Conservation (phyloP, 2,329 filamentous ascomycete genomes). For the Rutstroemia sp. region DNA sequence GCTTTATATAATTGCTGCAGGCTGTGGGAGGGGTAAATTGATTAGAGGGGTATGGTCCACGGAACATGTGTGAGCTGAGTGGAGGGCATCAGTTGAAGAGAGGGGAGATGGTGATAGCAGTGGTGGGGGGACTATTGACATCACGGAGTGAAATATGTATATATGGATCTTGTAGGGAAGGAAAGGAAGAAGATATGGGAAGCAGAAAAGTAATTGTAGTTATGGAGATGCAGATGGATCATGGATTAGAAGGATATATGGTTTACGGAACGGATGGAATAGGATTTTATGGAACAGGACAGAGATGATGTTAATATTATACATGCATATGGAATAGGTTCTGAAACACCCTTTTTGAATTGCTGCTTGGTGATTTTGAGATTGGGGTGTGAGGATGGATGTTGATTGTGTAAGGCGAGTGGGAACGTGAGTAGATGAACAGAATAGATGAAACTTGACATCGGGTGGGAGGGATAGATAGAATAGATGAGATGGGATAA, state of each 20-base stretch:
- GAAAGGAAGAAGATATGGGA: no score
- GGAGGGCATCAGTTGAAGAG: no score
- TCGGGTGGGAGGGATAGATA: no score
- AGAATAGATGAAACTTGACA: no score
- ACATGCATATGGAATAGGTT: no score
- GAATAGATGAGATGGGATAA: no score
- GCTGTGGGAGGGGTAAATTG: neutral
- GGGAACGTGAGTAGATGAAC: no score
- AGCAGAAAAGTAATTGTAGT: neutral
- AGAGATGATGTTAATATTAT: no score
- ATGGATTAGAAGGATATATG: no score
- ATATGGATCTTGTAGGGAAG: neutral
- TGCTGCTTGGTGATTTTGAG: neutral
- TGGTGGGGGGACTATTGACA: neutral
- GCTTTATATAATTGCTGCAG: conserved; percentile 2
- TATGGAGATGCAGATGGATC: neutral
- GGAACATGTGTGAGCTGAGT: neutral
- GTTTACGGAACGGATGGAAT: neutral
- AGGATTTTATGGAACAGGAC: no score
- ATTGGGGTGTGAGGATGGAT: no score
- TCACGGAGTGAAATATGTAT: neutral
- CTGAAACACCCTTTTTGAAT: neutral
- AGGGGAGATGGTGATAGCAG: neutral
- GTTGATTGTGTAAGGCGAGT: no score
- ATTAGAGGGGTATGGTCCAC: neutral